Base-by-base conservation (phyloP, 352 stramenopile genomes). In the Ophiocytium majus region DNA sequence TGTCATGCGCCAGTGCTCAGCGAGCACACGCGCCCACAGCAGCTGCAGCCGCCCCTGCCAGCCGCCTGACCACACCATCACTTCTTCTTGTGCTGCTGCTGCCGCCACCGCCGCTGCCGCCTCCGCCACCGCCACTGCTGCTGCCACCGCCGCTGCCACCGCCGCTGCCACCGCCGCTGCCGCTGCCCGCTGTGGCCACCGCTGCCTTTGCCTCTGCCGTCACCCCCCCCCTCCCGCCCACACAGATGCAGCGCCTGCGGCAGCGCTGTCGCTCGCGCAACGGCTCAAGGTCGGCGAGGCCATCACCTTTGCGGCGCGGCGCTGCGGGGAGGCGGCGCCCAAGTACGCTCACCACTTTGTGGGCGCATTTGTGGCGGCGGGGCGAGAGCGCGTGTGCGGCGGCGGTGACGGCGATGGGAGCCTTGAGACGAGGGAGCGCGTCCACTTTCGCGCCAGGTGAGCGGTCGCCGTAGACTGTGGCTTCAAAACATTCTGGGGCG, bases 241-340 rank as follows among this genome's bases (percentile, higher is more conserved):
- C 14, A 43, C 9, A 35, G 36, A 19, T 63, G 35, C 28, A 28
- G 1, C 34, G 28, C 0, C 64, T 32, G 71, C 71, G 43, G 9
- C 49, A 14, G 31, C 43, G 28, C 63, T 82, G n/a, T 32, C 84
- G 5, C 50, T 88, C 28, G 83, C 80, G 33, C 84, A 88, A 74
- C 75, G 84, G 17, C 79, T 88, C 1, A 88, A 88, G 63, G 74
- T 88, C 32, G 84, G 84, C 0, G 84, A 88, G 74, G 84, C 84
- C 19, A 49, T 88, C 0, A 31, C 86, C 5, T 82, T 88, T 37
- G 76, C 79, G 10, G 84, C 84, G 50, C 75, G 80, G 34, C 79
- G 84, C 23, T 88, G 84, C 84, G 84, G 84, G 19, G 84, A 88
- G 19, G 84, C 84, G 35, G 71, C 78, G 79, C 80, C 84, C 36